Base-by-base conservation (phyloP, 2,329 filamentous ascomycete genomes). In the Trichoderma lentiforme region DNA sequence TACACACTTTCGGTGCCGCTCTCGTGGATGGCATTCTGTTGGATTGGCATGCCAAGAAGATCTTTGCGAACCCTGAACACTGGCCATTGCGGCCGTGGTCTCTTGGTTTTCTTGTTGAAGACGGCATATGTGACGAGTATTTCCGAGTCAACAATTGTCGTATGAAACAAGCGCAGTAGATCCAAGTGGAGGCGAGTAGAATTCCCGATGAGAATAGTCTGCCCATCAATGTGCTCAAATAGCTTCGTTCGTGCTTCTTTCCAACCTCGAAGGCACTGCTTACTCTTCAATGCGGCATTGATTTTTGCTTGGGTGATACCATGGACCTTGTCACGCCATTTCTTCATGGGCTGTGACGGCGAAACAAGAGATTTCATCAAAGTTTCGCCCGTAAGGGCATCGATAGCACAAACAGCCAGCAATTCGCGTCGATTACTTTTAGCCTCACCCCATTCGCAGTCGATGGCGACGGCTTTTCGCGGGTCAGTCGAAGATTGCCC, bases 191-290 rank as follows among this genome's bases (percentile, higher is more conserved):
- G n/a, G n/a, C n/a, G n/a, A n/a, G n/a, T n/a, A n/a, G n/a, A n/a
- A n/a, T n/a, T n/a, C n/a, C 69, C 69, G 47, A 71, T 11, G n/a
- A 71, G 18, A 3, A 71, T 36, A 0, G 70, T 71, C 15, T 66
- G 1, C 18, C 18, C 1, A n/a, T 66, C 62, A 11, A 71, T 18
- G 3, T 53, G n/a, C 1, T 36, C n/a, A 6, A 61, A 71, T 1
- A 71, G 36, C 9, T 36, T 53, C 0, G 6, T 14, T n/a, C 70
- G 61, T 5, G 70, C 70, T 34, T 34, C 21, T 39, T 14, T 32
- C 62, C 70, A 71, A 2, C 62, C 62, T 0, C 21, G 8, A 2
- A 71, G 11, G 3, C 30, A 28, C 11, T 65, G 24, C 1, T 47
- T 15, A 7, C 7, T 11, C 8, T 15, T 18, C 3, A 4, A 8